phyloP scores from a whole-genome alignment of 768 basidiomycete species.

The Scleroderma citrinum region DNA sequence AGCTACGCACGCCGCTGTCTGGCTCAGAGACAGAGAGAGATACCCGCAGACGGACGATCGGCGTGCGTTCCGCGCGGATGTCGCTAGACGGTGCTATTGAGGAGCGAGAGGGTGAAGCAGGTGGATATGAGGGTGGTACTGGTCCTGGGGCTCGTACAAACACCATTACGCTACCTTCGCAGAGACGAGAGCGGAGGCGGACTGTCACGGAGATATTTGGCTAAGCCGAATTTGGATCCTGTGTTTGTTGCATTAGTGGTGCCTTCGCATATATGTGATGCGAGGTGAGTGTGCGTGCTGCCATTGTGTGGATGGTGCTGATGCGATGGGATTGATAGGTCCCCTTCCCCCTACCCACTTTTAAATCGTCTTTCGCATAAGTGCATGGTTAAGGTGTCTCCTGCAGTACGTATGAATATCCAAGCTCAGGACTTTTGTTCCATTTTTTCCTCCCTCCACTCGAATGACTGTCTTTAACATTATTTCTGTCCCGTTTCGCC shows the following conservation, averaged over 20 bases:
- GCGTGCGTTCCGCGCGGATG: constrained; percentile 36
- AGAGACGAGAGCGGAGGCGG: constrained; percentile 39
- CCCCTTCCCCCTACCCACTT: not conserved
- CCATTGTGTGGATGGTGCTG: not conserved
- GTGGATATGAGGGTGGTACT: constrained; percentile 31
- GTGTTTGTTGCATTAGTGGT: not conserved
- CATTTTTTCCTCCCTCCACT: constrained; percentile 4
- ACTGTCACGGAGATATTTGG: constrained; percentile 48
- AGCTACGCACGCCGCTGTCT: constrained; percentile 29
- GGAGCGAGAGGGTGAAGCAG: constrained; percentile 24
- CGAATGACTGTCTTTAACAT: constrained; percentile 24
- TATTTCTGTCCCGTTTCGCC: constrained; percentile 15
- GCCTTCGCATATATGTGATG: not conserved
- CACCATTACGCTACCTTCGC: constrained; percentile 29
- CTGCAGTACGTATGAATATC: not conserved
- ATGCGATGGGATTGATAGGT: not conserved
- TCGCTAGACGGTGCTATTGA: constrained; percentile 37
- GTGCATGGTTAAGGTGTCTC: not conserved
- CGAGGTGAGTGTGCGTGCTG: constrained; percentile 12
- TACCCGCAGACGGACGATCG: constrained; percentile 35
- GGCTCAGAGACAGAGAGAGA: constrained; percentile 49
- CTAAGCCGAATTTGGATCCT: constrained; percentile 7
- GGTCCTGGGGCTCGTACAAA: constrained; percentile 31
- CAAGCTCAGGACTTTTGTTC: constrained; percentile 14
- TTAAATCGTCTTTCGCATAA: not conserved